A percentile compares a stretch with the other conserved stretches of the same genome.
Evolutionary conservation across 805 yeast genomes (phyloP).

Genomic region (Groenewaldozyma tartarivorans): DNA sequence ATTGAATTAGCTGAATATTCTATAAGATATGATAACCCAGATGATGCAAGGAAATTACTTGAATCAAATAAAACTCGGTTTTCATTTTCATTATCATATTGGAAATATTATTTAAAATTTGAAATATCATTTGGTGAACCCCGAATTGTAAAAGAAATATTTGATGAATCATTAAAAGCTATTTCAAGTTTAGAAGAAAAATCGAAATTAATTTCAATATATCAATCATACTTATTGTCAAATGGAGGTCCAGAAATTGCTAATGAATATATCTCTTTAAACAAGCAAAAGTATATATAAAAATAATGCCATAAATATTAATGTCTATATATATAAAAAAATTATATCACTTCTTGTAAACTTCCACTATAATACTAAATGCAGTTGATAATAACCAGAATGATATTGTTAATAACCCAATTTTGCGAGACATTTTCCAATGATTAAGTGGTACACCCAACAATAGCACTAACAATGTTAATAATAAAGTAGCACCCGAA

Average conservation of each 20-base stretch:
- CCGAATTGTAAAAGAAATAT: too few species aligned
- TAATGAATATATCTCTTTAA: conserved; percentile 8
- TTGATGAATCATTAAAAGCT: too few species aligned
- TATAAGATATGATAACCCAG: neutral
- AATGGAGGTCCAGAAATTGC: conserved; percentile 6
- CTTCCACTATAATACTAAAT: conserved; percentile 20
- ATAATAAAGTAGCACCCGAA: conserved; percentile 34
- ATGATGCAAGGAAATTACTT: conserved; percentile 19
- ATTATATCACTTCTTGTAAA: neutral
- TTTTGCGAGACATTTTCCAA: conserved; percentile 33
- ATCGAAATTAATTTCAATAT: too few species aligned
- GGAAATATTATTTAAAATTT: too few species aligned
- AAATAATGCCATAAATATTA: conserved; percentile 1
- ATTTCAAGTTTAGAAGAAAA: too few species aligned
- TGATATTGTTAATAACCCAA: conserved; percentile 33
- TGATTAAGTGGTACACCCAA: conserved; percentile 32
- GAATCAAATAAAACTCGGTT: conserved; percentile 13
- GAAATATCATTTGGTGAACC: too few species aligned
- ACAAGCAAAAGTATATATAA: conserved; percentile 5
- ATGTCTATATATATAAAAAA: neutral
- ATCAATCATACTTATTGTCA: conserved; percentile 1
- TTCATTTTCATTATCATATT: neutral
- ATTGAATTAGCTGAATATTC: neutral
- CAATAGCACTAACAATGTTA: conserved; percentile 31
- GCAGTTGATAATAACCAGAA: conserved; percentile 36